Percentiles rank a stretch among this genome's conserved stretches.
Evolutionary conservation across 2,329 filamentous ascomycete species (phyloP).

Genomic region (Aspergillus glaucus): DNA sequence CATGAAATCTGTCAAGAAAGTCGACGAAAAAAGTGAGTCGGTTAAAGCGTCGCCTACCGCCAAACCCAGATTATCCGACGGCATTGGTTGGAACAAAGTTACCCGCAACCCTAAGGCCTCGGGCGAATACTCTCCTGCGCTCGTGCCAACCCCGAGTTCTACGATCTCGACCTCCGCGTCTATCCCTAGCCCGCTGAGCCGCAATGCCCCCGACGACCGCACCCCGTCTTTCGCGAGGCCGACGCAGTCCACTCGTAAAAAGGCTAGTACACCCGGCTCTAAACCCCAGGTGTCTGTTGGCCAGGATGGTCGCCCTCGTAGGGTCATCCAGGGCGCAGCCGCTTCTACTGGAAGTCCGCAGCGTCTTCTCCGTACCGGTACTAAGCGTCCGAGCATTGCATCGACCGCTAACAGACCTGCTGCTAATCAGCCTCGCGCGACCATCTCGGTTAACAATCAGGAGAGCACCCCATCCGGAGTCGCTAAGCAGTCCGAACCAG

Average conservation of each 20-base stretch:
- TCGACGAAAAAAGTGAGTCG: slow-evolving; percentile 1
- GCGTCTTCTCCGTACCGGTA: slow-evolving; percentile 1
- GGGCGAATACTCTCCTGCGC: neutral
- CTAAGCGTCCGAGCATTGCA: neutral
- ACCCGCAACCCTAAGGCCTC: slow-evolving; percentile 6
- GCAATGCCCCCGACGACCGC: neutral
- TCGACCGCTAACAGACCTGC: neutral
- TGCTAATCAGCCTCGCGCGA: neutral
- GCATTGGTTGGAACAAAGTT: slow-evolving; percentile 8
- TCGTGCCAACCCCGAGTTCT: neutral
- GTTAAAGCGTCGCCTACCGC: slow-evolving; percentile 2
- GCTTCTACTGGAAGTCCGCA: slow-evolving; percentile 14
- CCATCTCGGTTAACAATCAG: neutral
- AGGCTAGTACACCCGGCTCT: slow-evolving; percentile 2
- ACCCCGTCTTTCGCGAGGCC: slow-evolving; percentile 13
- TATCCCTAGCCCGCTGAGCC: neutral
- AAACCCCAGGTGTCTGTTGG: neutral
- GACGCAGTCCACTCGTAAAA: slow-evolving; percentile 14
- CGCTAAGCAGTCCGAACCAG: neutral
- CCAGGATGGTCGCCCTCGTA: slow-evolving; percentile 4
- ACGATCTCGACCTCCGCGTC: neutral
- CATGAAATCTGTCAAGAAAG: neutral
- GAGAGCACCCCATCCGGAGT: neutral
- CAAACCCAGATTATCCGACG: slow-evolving; percentile 5
- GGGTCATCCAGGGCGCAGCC: slow-evolving; percentile 4